phyloP scores from a whole-genome alignment of 169 alveolate species.

The Plasmodium ovale region DNA sequence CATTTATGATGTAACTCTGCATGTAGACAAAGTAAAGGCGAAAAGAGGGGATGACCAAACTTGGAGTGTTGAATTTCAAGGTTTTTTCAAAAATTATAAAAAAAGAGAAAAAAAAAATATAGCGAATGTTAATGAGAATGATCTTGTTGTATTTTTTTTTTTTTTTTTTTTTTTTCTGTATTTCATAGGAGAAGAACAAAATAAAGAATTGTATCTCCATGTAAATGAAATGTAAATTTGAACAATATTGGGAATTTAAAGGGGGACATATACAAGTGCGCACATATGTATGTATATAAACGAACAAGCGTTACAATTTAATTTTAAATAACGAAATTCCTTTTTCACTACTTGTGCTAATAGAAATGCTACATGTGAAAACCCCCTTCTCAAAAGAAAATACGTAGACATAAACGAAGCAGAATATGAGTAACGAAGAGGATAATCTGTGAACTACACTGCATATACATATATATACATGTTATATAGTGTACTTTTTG shows the following conservation, averaged over 20 bases:
- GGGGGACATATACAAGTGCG: not conserved
- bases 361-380: conserved; percentile 72
- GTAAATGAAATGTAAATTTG: conserved; percentile 60
- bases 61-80: conserved; percentile 73
- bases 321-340: not conserved
- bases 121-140: not conserved
- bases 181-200: conserved; percentile 29
- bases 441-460: not conserved
- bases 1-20: not conserved
- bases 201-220: conserved; percentile 65
- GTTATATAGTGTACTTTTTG: not conserved
- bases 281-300: conserved; percentile 5
- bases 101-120: not conserved
- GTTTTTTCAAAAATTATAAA: conserved; percentile 16
- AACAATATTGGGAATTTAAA: not conserved
- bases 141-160: not conserved
- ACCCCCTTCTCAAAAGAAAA: conserved; percentile 54
- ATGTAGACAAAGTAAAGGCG: conserved; percentile 57
- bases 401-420: conserved; percentile 68
- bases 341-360: not conserved
- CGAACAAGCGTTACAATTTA: not conserved
- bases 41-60: conserved; percentile 52
- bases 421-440: conserved; percentile 39
- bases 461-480: conserved; percentile 1
- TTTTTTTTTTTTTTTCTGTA: not conserved